Evolutionary conservation across 2,329 filamentous ascomycete genomes (phyloP), one percentile per base, ranked within the genome.

Genomic region (Pseudogymnoascus sp.): DNA sequence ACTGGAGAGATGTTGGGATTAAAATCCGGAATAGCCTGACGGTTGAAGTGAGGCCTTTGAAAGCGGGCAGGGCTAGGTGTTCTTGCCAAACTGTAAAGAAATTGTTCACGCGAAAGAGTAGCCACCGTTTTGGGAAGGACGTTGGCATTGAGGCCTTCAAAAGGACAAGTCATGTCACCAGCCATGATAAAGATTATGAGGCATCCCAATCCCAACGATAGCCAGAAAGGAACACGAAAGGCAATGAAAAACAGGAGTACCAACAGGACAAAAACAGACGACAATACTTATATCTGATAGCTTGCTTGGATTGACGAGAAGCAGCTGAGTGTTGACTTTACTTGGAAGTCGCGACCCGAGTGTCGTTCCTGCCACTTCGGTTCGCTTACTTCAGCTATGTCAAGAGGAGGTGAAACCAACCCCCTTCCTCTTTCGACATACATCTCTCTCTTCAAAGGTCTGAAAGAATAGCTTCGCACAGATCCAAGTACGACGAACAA

Each of bases 81-180:
- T 18, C 45, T 52, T 30, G 45, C 45, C 45, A 52, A 30, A 30
- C 45, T 52, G 26, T 30, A 30, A 52, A 52, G 45, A 30, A 52
- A 52, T 52, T 52, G 45, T 13, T 52, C 26, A 19, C 45, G 9
- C 2, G 45, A 52, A 3, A 52, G 23, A 52, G 15, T 18, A 52
- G 26, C 7, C n/a, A 4, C 45, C 9, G 30, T 15, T 30, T 10
- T 18, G 26, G 23, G 15, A 52, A 26, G 26, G 23, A 30, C 1
- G 5, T 2, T 19, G 2, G 45, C 1, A 19, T 19, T 30, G 9
- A n/a, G n/a, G 19, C 26, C 26, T 28, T 48, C 13, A 48, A 28
- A 48, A 26, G 13, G 39, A 48, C 21, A 48, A 28, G 39, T 26
- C 13, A 5, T 6, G 15, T 52, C 9, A 8, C 45, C 15, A 52